Base-by-base conservation (phyloP, 768 basidiomycete genomes). In the Peribolospora kevripleyi region DNA sequence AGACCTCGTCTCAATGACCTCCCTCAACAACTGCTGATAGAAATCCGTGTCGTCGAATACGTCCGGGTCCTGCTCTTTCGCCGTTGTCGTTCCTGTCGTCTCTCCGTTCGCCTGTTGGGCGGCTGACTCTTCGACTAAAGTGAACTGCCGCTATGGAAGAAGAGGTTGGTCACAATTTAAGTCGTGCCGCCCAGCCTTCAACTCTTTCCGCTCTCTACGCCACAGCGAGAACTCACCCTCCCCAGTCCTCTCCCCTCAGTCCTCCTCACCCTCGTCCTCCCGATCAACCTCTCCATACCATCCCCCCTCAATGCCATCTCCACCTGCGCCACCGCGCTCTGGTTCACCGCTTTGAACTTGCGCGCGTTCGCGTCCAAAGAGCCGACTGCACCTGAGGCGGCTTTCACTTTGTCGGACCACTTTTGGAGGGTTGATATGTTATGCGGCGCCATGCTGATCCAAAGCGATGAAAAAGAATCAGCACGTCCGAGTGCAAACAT, bases 401-500 rank as follows among this genome's bases (percentile, higher is more conserved):
- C 84, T 63, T 88, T 84, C 45, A 97, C 82, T 70, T 97, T 98
- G 37, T 80, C 73, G 7, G 87, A 93, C 93, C 93, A 98, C 68
- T 97, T 97, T 45, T 75, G 71, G 37, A 98, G 73, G 2, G 84
- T 88, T 57, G 79, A 25, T 25, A 25, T 25, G 25, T 25, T 25
- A 25, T 25, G 25, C 25, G 25, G 25, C 25, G 25, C 25, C 25
- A 25, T 25, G 25, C 25, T 25, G 25, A 25, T 25, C 25, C 25
- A 25, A 25, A 25, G 25, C 25, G 25, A 25, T 1, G 25, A 25
- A 25, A 25, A 25, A 25, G 25, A 25, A 25, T 25, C 25, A 25
- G 25, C 25, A 25, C 25, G 25, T 25, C 25, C 25, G 25, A 25
- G 25, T 25, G 25, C 25, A 25, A 25, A 25, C 1, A 25, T 25